phyloP scores from a whole-genome alignment of 2,329 filamentous ascomycete species.

The Ophiostoma ulmi region DNA sequence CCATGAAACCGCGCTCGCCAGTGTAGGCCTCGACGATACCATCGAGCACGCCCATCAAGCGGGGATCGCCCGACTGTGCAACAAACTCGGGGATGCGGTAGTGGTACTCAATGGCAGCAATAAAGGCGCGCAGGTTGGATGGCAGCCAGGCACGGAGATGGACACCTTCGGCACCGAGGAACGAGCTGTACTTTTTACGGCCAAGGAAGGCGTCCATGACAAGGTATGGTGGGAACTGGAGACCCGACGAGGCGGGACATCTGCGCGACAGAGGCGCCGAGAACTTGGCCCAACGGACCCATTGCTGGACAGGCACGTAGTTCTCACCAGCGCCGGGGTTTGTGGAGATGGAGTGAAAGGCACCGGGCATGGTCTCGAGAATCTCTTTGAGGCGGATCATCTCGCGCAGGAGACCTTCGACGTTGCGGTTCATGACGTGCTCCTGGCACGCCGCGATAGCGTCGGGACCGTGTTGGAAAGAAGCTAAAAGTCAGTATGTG shows the following conservation, averaged over 20 bases:
- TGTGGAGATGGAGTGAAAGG: slow-evolving; percentile 50
- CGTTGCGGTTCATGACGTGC: slow-evolving; percentile 48
- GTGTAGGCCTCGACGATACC: slow-evolving; percentile 53
- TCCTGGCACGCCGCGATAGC: slow-evolving; percentile 51
- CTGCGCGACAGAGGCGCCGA: slow-evolving; percentile 39
- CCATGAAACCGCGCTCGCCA: slow-evolving; percentile 53
- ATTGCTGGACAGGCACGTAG: slow-evolving; percentile 45
- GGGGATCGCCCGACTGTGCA: slow-evolving; percentile 44
- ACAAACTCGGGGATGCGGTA: slow-evolving; percentile 52
- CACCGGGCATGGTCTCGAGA: slow-evolving; percentile 49
- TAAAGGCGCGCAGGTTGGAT: slow-evolving; percentile 51
- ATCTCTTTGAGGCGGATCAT: slow-evolving; percentile 50
- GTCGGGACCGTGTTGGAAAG: slow-evolving; percentile 48
- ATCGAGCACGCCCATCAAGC: slow-evolving; percentile 49
- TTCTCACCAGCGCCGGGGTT: slow-evolving; percentile 50
- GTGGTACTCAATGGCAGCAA: slow-evolving; percentile 51
- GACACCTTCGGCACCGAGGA: slow-evolving; percentile 48
- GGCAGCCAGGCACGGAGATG: slow-evolving; percentile 51
- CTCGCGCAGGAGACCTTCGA: slow-evolving; percentile 47
- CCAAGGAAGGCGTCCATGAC: slow-evolving; percentile 53
- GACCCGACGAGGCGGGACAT: slow-evolving; percentile 47
- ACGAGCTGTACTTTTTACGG: slow-evolving; percentile 47
- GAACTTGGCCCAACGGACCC: slow-evolving; percentile 45
- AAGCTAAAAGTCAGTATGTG: slow-evolving; percentile 33
- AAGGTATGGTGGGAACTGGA: slow-evolving; percentile 50